Percentiles rank a stretch among this genome's conserved stretches.
Conservation (phyloP, 2,329 filamentous ascomycete species). For the Claviceps monticola region DNA sequence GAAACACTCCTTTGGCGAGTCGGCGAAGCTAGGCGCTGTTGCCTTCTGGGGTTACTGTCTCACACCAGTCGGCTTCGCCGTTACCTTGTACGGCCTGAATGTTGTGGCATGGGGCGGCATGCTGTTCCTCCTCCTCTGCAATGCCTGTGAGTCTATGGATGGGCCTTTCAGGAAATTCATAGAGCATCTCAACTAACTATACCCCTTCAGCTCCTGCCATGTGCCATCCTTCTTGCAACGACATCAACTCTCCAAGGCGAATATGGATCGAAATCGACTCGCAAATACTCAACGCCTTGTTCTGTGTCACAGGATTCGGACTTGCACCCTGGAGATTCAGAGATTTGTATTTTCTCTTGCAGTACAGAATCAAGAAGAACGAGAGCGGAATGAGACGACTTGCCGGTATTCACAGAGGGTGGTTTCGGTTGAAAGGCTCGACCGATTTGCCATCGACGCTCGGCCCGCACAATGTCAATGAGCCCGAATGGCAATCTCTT, state of each 20-base stretch:
- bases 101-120: slow-evolving; percentile 84
- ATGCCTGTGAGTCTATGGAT: slow-evolving; percentile 30
- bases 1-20: slow-evolving; percentile 44
- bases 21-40: slow-evolving; percentile 41
- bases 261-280: slow-evolving; percentile 79
- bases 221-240: slow-evolving; percentile 56
- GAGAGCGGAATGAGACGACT: slow-evolving; percentile 48
- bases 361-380: slow-evolving; percentile 43
- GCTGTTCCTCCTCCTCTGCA: slow-evolving; percentile 74
- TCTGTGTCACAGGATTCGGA: slow-evolving; percentile 78
- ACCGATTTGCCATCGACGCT: slow-evolving; percentile 39
- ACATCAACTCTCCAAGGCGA: slow-evolving; percentile 61
- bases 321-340: slow-evolving; percentile 74
- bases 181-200: not conserved
- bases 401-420: slow-evolving; percentile 59
- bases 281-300: slow-evolving; percentile 66
- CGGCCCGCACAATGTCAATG: slow-evolving; percentile 37
- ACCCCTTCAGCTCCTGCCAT: slow-evolving; percentile 42
- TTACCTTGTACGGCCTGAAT: slow-evolving; percentile 68
- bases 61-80: slow-evolving; percentile 62
- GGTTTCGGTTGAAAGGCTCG: slow-evolving; percentile 61
- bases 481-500: slow-evolving; percentile 26
- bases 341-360: slow-evolving; percentile 60
- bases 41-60: slow-evolving; percentile 60
- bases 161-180: not conserved